phyloP scores from a whole-genome alignment of 345 rosid species.

The Cochlearia excelsa region DNA sequence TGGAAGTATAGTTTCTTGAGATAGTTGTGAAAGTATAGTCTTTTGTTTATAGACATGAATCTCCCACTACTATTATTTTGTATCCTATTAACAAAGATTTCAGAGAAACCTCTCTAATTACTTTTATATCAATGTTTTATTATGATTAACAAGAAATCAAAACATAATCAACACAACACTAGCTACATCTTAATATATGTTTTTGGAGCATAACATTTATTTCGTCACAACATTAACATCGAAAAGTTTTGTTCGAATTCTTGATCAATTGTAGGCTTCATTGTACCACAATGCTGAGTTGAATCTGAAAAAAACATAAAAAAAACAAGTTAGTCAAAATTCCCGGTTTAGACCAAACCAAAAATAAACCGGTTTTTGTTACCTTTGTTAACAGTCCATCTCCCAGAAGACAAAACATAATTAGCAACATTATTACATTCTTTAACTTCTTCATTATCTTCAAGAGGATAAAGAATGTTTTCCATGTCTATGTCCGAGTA shows the following conservation, averaged over 20 bases:
- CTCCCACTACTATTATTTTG: neutral
- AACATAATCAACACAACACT: constrained; percentile 16
- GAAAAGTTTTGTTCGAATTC: constrained; percentile 93
- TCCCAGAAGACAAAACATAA: constrained; percentile 64
- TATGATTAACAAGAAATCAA: constrained; percentile 25
- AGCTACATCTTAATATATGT: constrained; percentile 23
- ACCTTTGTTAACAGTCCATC: constrained; percentile 70
- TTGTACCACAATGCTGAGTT: constrained; percentile 21
- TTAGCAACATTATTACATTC: constrained; percentile 37
- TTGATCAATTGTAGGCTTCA: constrained; percentile 86
- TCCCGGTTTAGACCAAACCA: constrained; percentile 6
- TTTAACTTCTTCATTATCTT: constrained; percentile 14
- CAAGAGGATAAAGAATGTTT: constrained; percentile 36
- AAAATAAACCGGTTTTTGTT: constrained; percentile 11
- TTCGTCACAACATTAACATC: constrained; percentile 58
- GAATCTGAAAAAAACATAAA: constrained; percentile 45
- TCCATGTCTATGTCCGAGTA: constrained; percentile 47
- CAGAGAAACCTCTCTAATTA: constrained; percentile 17
- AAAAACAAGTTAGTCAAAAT: neutral
- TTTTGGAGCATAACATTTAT: constrained; percentile 10
- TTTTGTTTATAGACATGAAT: constrained; percentile 11
- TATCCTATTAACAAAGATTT: constrained; percentile 21
- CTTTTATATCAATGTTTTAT: constrained; percentile 15
- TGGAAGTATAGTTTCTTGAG: neutral
- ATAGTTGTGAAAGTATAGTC: neutral